phyloP scores from a whole-genome alignment of 176 grass and related monocot species.

The Alopecurus myosuroides region DNA sequence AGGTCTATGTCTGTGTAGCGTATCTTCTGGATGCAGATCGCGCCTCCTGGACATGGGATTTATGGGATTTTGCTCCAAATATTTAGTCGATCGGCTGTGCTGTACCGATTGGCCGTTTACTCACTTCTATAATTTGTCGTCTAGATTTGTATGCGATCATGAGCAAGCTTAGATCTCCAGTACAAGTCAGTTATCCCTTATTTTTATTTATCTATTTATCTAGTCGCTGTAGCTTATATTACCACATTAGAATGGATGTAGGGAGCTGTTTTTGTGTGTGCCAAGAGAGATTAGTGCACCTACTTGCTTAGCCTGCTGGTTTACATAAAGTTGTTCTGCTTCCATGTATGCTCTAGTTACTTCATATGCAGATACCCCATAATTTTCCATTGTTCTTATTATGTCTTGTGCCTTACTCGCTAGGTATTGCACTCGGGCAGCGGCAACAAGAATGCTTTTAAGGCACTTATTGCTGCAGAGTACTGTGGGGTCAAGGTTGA shows the following conservation, averaged over 20 bases:
- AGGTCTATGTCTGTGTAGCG: not conserved
- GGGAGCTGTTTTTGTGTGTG: not conserved
- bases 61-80: not conserved
- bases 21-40: not conserved
- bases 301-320: not conserved
- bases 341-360: not conserved
- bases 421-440: slow-evolving; percentile 54
- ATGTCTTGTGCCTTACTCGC: not conserved
- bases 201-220: not conserved
- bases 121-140: not conserved
- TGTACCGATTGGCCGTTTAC: not conserved
- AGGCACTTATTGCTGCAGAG: slow-evolving; percentile 85
- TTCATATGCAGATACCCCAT: too few relatives aligned
- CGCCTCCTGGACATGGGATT: not conserved
- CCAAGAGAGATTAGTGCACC: not conserved
- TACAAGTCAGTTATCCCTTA: too few relatives aligned
- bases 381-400: not conserved
- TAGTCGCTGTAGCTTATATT: not conserved
- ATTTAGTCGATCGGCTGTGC: not conserved
- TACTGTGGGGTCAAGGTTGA: slow-evolving; percentile 80
- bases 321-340: not conserved
- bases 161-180: not conserved
- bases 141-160: not conserved
- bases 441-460: slow-evolving; percentile 87
- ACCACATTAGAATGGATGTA: too few relatives aligned